These are phyloP conservation scores for Jamesozyma jinghongensis DNA, from an alignment of 805 yeast genomes.

Conservation along the genomic window DNA sequence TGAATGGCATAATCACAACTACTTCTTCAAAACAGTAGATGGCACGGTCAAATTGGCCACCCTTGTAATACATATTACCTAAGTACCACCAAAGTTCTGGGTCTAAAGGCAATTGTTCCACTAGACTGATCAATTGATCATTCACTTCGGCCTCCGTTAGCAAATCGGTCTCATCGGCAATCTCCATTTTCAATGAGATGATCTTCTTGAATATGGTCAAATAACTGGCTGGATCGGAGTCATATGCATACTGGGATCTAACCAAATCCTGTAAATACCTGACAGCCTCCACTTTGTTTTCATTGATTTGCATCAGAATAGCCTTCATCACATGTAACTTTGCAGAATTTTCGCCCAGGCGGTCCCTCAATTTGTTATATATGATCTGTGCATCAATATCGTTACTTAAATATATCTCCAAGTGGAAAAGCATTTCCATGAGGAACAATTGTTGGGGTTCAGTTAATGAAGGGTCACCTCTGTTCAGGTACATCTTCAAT, in stretches of 20 bases:
- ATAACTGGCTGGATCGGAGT: constrained; percentile 29
- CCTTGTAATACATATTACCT: constrained; percentile 48
- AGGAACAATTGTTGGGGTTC: constrained; percentile 43
- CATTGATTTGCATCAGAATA: constrained; percentile 19
- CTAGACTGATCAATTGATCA: constrained; percentile 13
- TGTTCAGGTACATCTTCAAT: constrained; percentile 25
- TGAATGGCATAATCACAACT: constrained; percentile 51
- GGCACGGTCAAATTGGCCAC: constrained; percentile 61
- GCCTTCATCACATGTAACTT: constrained; percentile 27
- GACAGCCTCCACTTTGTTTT: constrained; percentile 20
- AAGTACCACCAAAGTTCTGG: constrained; percentile 71
- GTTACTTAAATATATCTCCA: constrained; percentile 49
- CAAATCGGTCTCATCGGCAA: not conserved
- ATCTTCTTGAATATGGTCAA: constrained; percentile 23
- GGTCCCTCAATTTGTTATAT: constrained; percentile 58
- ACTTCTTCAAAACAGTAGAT: constrained; percentile 63
- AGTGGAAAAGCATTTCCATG: constrained; percentile 62
- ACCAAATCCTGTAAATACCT: constrained; percentile 45
- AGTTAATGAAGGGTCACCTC: constrained; percentile 18
- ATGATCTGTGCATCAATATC: constrained; percentile 64
- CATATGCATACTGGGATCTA: constrained; percentile 44
- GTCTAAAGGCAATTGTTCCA: constrained; percentile 53
- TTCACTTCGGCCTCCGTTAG: constrained; percentile 12
- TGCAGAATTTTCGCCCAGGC: constrained; percentile 44
- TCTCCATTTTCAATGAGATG: constrained; percentile 14